Percentiles rank a stretch among this genome's conserved stretches.
Conservation (phyloP, 495 filamentous ascomycete genomes). For the Daldinia decipiens region DNA sequence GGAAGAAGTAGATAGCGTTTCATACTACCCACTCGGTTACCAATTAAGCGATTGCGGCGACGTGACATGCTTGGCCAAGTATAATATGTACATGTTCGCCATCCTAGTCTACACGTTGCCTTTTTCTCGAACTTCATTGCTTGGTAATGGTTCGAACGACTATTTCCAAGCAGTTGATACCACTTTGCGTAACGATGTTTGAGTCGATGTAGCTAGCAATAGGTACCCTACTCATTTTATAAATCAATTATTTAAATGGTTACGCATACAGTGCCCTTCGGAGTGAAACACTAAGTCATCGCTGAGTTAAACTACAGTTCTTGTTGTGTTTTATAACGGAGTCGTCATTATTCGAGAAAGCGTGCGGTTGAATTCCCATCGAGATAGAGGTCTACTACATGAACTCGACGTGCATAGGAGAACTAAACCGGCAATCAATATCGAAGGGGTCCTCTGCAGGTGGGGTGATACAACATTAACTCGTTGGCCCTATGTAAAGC, state of each 20-base stretch:
- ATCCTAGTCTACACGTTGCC: slow-evolving; percentile 20
- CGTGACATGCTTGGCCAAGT: slow-evolving; percentile 19
- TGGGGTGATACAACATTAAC: slow-evolving; percentile 37
- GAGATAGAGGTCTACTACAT: slow-evolving; percentile 1
- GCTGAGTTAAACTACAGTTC: background rate
- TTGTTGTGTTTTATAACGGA: slow-evolving; percentile 3
- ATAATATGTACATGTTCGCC: slow-evolving; percentile 18
- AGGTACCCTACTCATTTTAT: slow-evolving; percentile 2
- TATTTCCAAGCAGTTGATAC: slow-evolving; percentile 11
- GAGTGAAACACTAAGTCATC: background rate
- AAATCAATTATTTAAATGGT: background rate
- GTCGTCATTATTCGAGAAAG: slow-evolving; percentile 28
- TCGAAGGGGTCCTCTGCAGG: slow-evolving; percentile 38
- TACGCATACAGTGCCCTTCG: background rate
- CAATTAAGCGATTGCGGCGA: slow-evolving; percentile 33
- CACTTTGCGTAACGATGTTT: slow-evolving; percentile 14
- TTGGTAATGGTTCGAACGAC: slow-evolving; percentile 4
- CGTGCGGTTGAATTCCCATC: slow-evolving; percentile 34
- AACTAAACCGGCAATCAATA: slow-evolving; percentile 35
- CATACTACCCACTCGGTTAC: slow-evolving; percentile 32
- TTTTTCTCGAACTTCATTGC: slow-evolving; percentile 15
- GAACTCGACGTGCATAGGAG: slow-evolving; percentile 17
- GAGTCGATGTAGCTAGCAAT: background rate
- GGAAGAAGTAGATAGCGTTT: slow-evolving; percentile 39
- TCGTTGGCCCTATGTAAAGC: slow-evolving; percentile 35